Evolutionary conservation across 2,329 filamentous ascomycete species (phyloP).

Genomic region (Talaromyces sp.): DNA sequence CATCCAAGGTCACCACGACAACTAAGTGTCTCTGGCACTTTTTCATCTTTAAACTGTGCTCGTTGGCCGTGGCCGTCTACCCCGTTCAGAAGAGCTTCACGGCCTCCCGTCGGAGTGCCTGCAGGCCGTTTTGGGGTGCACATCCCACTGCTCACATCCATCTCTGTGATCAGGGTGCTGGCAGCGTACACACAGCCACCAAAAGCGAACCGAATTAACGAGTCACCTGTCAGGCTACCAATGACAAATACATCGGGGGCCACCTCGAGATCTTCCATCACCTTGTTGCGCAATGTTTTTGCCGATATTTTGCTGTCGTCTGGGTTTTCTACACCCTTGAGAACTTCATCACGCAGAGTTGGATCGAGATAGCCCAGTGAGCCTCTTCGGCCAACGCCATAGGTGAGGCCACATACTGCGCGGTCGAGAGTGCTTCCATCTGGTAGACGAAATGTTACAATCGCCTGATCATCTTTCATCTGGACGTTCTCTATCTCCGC

Average conservation of each 20-base stretch:
- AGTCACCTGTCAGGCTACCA: constrained; percentile 57
- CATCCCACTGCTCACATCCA: constrained; percentile 16
- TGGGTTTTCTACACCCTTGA: constrained; percentile 18
- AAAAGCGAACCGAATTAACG: constrained; percentile 55
- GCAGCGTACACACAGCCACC: constrained; percentile 55
- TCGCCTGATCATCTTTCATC: constrained; percentile 24
- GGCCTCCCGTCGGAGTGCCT: constrained; percentile 17
- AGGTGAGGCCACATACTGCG: constrained; percentile 46
- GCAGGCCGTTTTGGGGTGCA: constrained; percentile 14
- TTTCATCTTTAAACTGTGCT: constrained; percentile 4
- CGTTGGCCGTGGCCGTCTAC: constrained; percentile 27
- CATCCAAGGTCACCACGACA: neutral
- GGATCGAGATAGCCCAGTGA: constrained; percentile 48
- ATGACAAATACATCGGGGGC: constrained; percentile 51
- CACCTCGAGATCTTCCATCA: constrained; percentile 49
- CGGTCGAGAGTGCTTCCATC: constrained; percentile 43
- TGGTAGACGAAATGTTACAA: constrained; percentile 39
- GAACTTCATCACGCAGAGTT: constrained; percentile 44
- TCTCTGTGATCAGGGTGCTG: constrained; percentile 42
- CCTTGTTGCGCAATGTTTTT: constrained; percentile 50
- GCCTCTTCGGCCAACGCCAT: constrained; percentile 54
- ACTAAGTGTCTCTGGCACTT: neutral
- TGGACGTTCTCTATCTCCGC: constrained; percentile 42
- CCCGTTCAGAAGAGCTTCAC: constrained; percentile 32
- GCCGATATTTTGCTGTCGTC: constrained; percentile 3